Conservation (phyloP, 305 asterid species). For the Fraxinus sp. region DNA sequence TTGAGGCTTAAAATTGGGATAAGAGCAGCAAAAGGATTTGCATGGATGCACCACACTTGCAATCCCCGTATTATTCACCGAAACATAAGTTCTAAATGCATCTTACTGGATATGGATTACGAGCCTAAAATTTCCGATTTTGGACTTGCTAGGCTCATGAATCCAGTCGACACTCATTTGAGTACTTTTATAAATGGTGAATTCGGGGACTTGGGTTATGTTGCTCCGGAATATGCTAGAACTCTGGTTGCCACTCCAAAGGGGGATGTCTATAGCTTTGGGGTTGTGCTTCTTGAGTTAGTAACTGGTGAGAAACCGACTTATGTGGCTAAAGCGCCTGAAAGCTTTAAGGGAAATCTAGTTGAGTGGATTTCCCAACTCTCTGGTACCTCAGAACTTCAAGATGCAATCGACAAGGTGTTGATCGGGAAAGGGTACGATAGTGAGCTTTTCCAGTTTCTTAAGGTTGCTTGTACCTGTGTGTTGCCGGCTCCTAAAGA, state of each 20-base stretch:
- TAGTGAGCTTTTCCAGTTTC: slow-evolving; percentile 63
- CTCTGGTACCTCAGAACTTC: slow-evolving; percentile 50
- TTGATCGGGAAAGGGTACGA: slow-evolving; percentile 54
- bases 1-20: slow-evolving; percentile 65
- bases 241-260: slow-evolving; percentile 73
- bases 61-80: slow-evolving; percentile 84
- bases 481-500: slow-evolving; percentile 60
- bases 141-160: slow-evolving; percentile 87
- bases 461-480: slow-evolving; percentile 72
- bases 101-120: slow-evolving; percentile 56
- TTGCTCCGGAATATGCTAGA: slow-evolving; percentile 70
- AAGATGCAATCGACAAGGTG: slow-evolving; percentile 49
- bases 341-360: slow-evolving; percentile 61
- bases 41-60: slow-evolving; percentile 89
- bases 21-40: slow-evolving; percentile 74
- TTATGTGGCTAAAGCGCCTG: slow-evolving; percentile 51
- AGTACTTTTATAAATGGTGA: slow-evolving; percentile 69
- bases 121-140: slow-evolving; percentile 86
- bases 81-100: slow-evolving; percentile 81
- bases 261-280: slow-evolving; percentile 77
- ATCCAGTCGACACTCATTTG: too few species aligned
- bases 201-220: slow-evolving; percentile 81
- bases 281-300: slow-evolving; percentile 68
- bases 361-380: slow-evolving; percentile 68
- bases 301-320: slow-evolving; percentile 62